Percentiles rank a stretch among this genome's conserved stretches.
phyloP scores from a whole-genome alignment of 2,329 filamentous ascomycete genomes.

The Beauveria sp. region DNA sequence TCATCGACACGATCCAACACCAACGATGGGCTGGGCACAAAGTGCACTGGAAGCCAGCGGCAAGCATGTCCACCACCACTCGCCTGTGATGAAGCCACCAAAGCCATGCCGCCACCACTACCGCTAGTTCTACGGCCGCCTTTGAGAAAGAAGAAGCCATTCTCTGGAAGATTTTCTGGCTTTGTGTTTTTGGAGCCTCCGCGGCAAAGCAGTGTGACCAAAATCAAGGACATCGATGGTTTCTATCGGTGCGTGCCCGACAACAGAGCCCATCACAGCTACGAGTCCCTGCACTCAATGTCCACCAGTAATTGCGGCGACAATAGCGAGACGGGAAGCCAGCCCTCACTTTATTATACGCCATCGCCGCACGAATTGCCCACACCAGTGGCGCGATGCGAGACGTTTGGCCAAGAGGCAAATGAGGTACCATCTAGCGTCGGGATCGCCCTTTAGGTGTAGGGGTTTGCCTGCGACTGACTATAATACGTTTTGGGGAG shows the following conservation, averaged over 20 bases:
- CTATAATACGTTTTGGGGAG: background rate
- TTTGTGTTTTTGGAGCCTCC: constrained; percentile 46
- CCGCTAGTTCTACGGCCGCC: constrained; percentile 53
- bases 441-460: constrained; percentile 23
- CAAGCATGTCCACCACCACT: background rate
- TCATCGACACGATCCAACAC: constrained; percentile 19
- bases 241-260: constrained; percentile 51
- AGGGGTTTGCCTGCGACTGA: background rate
- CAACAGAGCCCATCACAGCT: constrained; percentile 28
- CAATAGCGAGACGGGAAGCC: constrained; percentile 24
- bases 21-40: constrained; percentile 14
- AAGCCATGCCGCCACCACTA: constrained; percentile 42
- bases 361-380: constrained; percentile 32
- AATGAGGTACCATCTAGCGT: constrained; percentile 14
- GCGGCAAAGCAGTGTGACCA: constrained; percentile 42
- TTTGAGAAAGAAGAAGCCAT: constrained; percentile 59
- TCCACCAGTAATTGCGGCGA: constrained; percentile 41
- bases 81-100: background rate
- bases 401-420: constrained; percentile 23
- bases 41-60: constrained; percentile 13
- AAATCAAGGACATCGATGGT: constrained; percentile 44
- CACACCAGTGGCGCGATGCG: constrained; percentile 23
- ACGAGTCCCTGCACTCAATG: constrained; percentile 39
- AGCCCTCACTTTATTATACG: constrained; percentile 43
- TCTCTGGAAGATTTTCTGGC: constrained; percentile 48